Evolutionary conservation across 1,284 basidiomycete genomes (phyloP), one percentile per base, ranked within the genome.

Genomic region (Trametes pubescens): DNA sequence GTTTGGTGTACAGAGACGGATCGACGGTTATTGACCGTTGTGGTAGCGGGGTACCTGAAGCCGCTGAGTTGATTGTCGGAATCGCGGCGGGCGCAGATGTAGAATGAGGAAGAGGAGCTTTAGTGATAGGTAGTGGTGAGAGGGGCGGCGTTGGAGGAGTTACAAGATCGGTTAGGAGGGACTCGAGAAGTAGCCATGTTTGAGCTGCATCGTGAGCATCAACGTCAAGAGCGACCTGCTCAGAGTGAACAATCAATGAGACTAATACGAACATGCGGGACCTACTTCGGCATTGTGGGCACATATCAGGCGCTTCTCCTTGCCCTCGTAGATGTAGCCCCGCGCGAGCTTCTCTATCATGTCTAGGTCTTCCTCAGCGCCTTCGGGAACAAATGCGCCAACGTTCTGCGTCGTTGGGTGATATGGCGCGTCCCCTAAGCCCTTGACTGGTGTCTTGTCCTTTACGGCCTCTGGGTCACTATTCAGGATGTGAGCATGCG

Each of bases 151-250:
- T 73, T 21, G 73, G 71, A 4, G 77, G 69, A 4, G 58, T 52
- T 9, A 83, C 67, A 40, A 86, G 69, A 52, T 88, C 80, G 0
- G 77, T 80, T 22, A 94, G 77, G 2, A 90, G 79, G 7, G 85
- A 84, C 16, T 81, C 81, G 14, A 95, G 75, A 8, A 93, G 78
- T 16, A 86, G 70, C 93, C 93, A 95, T 1, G 84, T 81, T 69
- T 92, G 86, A 0, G 88, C 88, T 5, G 86, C 85, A 18, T 86
- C 81, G n/a, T 81, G 73, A 68, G 87, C 82, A 22, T 86, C 87
- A 24, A 82, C 88, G 53, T 85, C 77, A 29, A 86, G 75, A 8
- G 93, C 91, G 40, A 86, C 78, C 90, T 92, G 18, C 29, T 35
- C 26, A 16, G 9, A 24, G 6, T 22, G 14, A 49, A 24, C 24